These are phyloP conservation scores for Phaseolus lunatus DNA, from an alignment of 306 rosid species.

Conservation along the genomic window DNA sequence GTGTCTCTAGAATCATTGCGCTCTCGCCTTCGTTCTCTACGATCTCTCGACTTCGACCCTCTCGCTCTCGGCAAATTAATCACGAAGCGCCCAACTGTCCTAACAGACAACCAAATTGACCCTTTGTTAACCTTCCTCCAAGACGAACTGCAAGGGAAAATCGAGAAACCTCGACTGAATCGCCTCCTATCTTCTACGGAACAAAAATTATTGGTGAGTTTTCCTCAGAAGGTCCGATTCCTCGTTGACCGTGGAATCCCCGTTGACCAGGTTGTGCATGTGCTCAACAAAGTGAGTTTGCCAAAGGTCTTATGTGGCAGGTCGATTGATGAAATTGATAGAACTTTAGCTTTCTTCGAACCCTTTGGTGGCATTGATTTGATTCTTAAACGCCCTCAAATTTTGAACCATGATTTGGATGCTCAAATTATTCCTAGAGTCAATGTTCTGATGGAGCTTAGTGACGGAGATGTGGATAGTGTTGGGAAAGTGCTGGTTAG, in stretches of 20 bases:
- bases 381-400: conserved; percentile 61
- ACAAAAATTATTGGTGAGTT: conserved; percentile 51
- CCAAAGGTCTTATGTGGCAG: conserved; percentile 64
- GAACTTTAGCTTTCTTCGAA: conserved; percentile 51
- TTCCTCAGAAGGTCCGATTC: conserved; percentile 62
- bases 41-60: conserved; percentile 58
- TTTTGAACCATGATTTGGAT: conserved; percentile 69
- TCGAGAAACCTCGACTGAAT: conserved; percentile 57
- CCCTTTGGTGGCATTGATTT: conserved; percentile 66
- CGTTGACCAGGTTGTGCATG: conserved; percentile 53
- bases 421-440: conserved; percentile 66
- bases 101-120: conserved; percentile 60
- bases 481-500: conserved; percentile 53
- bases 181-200: conserved; percentile 52
- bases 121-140: conserved; percentile 56
- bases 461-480: conserved; percentile 66
- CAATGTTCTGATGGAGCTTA: conserved; percentile 51
- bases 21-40: conserved; percentile 55
- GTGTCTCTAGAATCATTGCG: conserved; percentile 51
- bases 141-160: conserved; percentile 57
- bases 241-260: conserved; percentile 64
- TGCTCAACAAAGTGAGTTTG: conserved; percentile 68
- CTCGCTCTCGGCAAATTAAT: conserved; percentile 52
- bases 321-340: conserved; percentile 66
- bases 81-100: conserved; percentile 48